Evolutionary conservation across 768 basidiomycete genomes (phyloP), one percentile per base, ranked within the genome.

Genomic region (Phlebiopsis gigantea): DNA sequence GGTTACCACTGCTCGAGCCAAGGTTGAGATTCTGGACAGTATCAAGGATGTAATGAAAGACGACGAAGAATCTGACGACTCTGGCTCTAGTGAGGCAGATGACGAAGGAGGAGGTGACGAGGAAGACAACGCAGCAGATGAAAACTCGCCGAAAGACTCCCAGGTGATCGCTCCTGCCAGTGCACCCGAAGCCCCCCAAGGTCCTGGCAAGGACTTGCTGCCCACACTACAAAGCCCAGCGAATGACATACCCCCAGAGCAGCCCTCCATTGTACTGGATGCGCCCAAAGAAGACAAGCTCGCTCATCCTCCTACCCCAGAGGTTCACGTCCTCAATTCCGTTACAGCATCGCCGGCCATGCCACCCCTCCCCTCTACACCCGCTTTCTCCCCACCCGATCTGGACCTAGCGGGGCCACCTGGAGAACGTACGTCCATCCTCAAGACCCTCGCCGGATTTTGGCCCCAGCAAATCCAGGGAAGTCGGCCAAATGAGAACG

Each of bases 41-140:
- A 82, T 97, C 64, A 87, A 89, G 66, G 94, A 97, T 64, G 95
- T 31, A 1, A 90, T 97, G 66, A 80, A 79, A 51, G 90, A 92
- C 63, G 92, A 89, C 61, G 83, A 90, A 61, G 83, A 90, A 61
- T 86, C 86, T 21, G 88, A 90, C 50, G 78, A 77, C 57, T 85
- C 85, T 2, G 85, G 88, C 61, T 78, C 83, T 63, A 68, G 79
- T 55, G 82, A 85, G 60, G 85, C 84, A 8, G 85, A 85, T 49
- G 82, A 87, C 52, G 84, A 88, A 61, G 81, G 85, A 28, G 84
- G 82, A 14, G 84, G 82, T 10, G 82, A 81, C 43, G 78, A 82
- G 5, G 81, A 79, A 28, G 79, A 82, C 34, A 68, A 67, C 31
- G 54, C 50, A n/a, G 69, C 70, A 45, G 70, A 59, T 24, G 66